Conservation (phyloP, 2,329 filamentous ascomycete genomes). For the Biscogniauxia marginata region DNA sequence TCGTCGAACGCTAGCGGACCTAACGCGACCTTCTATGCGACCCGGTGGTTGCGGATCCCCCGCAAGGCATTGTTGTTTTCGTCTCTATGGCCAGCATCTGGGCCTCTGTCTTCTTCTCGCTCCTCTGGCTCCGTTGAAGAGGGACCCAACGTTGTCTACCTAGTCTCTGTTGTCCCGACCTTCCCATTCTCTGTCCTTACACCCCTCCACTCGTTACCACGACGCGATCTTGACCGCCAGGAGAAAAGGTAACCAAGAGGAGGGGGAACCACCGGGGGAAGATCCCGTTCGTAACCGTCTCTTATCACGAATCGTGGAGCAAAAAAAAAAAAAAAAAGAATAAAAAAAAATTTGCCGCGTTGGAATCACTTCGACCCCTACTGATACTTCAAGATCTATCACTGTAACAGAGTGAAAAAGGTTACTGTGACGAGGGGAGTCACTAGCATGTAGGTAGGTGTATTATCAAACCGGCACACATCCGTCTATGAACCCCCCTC, state of each 20-base stretch:
- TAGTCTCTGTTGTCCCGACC: not conserved
- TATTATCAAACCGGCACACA: not conserved
- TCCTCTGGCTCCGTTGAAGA: not conserved
- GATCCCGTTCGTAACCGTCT: not conserved
- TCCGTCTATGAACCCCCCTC: not conserved
- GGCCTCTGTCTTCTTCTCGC: not conserved
- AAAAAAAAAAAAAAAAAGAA: not conserved
- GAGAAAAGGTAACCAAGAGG: not conserved
- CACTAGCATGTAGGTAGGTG: not conserved
- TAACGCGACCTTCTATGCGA: not conserved
- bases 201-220: not conserved
- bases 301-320: not conserved
- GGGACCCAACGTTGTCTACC: not conserved
- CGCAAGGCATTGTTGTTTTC: not conserved
- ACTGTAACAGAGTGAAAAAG: not conserved
- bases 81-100: not conserved
- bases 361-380: not conserved
- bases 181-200: not conserved
- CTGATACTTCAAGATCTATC: not conserved
- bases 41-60: not conserved
- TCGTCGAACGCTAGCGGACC: not conserved
- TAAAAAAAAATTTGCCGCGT: not conserved
- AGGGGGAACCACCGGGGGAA: not conserved
- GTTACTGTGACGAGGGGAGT: not conserved
- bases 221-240: not conserved